phyloP scores from a whole-genome alignment of 202 grass and related monocot genomes.

The Dendrocalamus latiflorus region DNA sequence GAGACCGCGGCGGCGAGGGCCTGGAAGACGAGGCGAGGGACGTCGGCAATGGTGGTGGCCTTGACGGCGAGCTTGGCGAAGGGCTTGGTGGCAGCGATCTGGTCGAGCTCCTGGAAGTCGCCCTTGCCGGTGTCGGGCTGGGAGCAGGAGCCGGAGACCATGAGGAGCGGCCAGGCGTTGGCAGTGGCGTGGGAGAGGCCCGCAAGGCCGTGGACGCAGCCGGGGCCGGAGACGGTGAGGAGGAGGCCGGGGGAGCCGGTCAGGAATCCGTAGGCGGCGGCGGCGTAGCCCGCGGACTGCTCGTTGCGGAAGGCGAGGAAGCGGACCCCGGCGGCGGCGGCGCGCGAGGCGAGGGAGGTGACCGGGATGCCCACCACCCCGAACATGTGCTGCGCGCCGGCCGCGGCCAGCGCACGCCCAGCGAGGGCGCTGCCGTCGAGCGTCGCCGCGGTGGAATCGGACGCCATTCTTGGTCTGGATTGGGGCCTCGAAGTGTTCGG shows the following conservation, averaged over 20 bases:
- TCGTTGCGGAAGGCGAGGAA: conserved; percentile 98
- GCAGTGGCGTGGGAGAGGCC: conserved; percentile 79
- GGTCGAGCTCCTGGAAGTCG: conserved; percentile 96
- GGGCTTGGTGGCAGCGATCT: conserved; percentile 69
- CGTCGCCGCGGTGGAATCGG: conserved; percentile 1
- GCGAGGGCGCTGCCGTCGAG: conserved; percentile 74
- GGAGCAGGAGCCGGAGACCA: conserved; percentile 87
- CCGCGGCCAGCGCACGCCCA: conserved; percentile 54
- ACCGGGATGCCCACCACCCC: conserved; percentile 94
- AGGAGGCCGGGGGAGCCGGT: conserved; percentile 61
- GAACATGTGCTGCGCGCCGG: conserved; percentile 78
- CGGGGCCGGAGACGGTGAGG: conserved; percentile 86
- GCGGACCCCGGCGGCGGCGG: conserved; percentile 64
- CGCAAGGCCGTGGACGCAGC: conserved; percentile 82
- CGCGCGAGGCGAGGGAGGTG: conserved; percentile 80
- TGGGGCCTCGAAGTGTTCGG: neutral
- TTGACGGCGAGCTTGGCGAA: conserved; percentile 81
- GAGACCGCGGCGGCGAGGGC: conserved; percentile 50
- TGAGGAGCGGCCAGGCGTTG: conserved; percentile 80
- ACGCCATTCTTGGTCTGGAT: neutral
- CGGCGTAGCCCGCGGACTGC: conserved; percentile 85
- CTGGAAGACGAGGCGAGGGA: conserved; percentile 70
- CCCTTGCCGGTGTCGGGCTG: conserved; percentile 70
- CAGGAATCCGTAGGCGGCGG: conserved; percentile 77
- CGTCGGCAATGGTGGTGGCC: conserved; percentile 53